Conservation (phyloP, 495 filamentous ascomycete genomes). For the Chaetomium tenue region DNA sequence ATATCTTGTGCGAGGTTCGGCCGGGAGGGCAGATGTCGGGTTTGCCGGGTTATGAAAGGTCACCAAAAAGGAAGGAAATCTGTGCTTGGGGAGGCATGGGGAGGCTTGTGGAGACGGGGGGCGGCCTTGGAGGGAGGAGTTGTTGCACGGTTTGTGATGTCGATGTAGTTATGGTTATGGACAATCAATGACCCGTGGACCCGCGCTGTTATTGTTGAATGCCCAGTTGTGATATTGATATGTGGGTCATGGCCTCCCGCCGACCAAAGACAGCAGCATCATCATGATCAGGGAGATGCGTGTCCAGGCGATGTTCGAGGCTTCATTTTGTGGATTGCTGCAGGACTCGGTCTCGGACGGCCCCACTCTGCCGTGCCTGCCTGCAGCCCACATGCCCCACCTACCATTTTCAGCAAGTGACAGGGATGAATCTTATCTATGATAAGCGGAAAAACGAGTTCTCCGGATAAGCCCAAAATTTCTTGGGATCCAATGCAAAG, state of each 20-base stretch:
- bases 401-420: conserved; percentile 13
- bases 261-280: not conserved
- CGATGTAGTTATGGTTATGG: conserved; percentile 16
- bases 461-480: conserved; percentile 30
- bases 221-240: no score
- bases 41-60: not conserved
- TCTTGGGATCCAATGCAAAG: conserved; percentile 16
- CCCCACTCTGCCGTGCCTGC: not conserved
- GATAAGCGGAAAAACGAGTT: conserved; percentile 29
- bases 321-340: not conserved
- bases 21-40: not conserved
- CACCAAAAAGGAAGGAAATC: conserved; percentile 1
- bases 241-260: not conserved
- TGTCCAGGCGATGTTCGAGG: not conserved
- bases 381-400: conserved; percentile 11
- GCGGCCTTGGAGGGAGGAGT: not conserved
- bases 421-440: conserved; percentile 13
- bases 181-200: not conserved
- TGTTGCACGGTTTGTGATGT: not conserved
- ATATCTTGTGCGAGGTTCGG: not conserved
- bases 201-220: not conserved
- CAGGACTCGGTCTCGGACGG: not conserved
- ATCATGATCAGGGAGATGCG: not conserved
- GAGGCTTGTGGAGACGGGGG: not conserved
- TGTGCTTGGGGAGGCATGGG: not conserved